A percentile compares a stretch with the other conserved stretches of the same genome.
Conservation (phyloP, 2,329 filamentous ascomycete genomes). For the Nemania sp. region DNA sequence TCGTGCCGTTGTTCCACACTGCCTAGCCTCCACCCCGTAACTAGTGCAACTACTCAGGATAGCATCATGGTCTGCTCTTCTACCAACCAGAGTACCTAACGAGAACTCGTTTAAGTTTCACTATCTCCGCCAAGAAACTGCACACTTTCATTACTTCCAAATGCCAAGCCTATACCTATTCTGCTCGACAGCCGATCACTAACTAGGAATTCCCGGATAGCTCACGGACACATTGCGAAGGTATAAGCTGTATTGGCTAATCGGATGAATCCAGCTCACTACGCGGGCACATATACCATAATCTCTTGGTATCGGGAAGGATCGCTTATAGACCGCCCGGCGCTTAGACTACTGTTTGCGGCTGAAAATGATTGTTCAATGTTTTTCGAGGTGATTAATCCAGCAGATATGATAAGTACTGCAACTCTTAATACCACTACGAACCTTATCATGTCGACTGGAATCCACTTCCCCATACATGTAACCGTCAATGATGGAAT, state of each 20-base stretch:
- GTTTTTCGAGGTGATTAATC: not conserved
- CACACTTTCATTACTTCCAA: not conserved
- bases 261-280: not conserved
- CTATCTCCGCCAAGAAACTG: not conserved
- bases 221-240: not conserved
- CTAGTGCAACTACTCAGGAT: not conserved
- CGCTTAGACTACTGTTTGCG: too few species aligned
- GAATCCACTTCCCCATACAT: not conserved
- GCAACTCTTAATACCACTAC: not conserved
- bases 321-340: too few species aligned
- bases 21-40: not conserved
- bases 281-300: not conserved
- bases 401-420: not conserved
- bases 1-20: conserved; percentile 16
- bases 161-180: not conserved
- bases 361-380: not conserved
- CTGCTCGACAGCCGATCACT: not conserved
- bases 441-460: not conserved
- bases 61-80: not conserved
- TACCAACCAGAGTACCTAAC: not conserved
- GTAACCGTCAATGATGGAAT: not conserved
- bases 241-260: not conserved
- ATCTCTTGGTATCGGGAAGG: too few species aligned
- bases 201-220: not conserved
- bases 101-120: not conserved